A percentile compares a stretch with the other conserved stretches of the same genome.
phyloP scores from a whole-genome alignment of 169 alveolate species.

The Pseudocohnilembus persalinus region DNA sequence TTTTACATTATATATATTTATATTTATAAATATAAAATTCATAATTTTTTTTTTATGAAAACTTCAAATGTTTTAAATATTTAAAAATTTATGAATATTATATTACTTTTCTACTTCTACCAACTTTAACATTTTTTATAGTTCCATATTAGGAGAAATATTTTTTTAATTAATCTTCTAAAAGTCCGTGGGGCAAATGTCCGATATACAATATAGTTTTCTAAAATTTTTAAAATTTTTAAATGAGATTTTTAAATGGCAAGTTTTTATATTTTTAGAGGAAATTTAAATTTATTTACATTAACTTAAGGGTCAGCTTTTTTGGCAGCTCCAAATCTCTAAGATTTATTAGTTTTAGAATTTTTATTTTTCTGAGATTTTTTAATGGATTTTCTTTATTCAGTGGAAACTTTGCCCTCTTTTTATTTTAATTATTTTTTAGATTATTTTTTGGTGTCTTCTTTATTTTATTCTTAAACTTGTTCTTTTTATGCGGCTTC shows the following conservation, averaged over 20 bases:
- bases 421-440: too few relatives aligned
- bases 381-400: background rate
- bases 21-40: background rate
- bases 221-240: background rate
- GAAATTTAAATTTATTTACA: too few relatives aligned
- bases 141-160: conserved; percentile 72
- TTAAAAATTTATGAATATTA: background rate
- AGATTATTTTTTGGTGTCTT: background rate
- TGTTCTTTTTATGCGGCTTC: background rate
- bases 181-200: conserved; percentile 73
- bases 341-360: background rate
- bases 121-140: conserved; percentile 49
- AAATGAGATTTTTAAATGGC: background rate
- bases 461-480: background rate
- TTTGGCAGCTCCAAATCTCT: background rate
- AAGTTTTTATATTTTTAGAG: too few relatives aligned
- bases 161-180: conserved; percentile 60
- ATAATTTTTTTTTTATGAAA: background rate
- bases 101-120: conserved; percentile 42
- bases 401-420: background rate
- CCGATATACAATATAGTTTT: conserved; percentile 65
- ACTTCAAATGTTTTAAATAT: background rate
- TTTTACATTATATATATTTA: background rate
- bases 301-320: background rate
- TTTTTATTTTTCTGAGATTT: too few relatives aligned